Base-by-base conservation (phyloP, 768 basidiomycete genomes). In the Tricholomella constricta region DNA sequence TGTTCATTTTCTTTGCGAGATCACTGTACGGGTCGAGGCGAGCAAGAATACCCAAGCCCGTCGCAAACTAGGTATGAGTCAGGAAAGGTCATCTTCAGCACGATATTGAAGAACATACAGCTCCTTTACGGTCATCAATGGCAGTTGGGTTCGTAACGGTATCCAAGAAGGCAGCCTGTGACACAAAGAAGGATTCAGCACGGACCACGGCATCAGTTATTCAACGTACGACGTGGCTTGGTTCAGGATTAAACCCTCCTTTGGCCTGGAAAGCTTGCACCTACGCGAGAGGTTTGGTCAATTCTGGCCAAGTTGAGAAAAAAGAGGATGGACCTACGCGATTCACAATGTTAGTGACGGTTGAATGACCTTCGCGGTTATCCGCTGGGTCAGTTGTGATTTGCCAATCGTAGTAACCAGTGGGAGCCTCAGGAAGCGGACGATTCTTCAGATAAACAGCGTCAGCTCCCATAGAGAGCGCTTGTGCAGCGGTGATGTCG, bases 331-430 rank as follows among this genome's bases (percentile, higher is more conserved):
- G 3, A n/a, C 20, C 12, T 42, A 69, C 65, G 41, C 57, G 48
- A 31, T 65, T 59, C 36, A 68, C 48, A 41, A 71, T 57, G 41
- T 71, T 71, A 38, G 69, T 68, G 17, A 76, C 60, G 2, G 57
- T 59, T 10, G 73, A 69, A 47, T 75, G 74, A 4, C 62, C 67
- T 37, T 69, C 62, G 1, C 60, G 62, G 17, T 58, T 52, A 8
- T 54, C 55, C 26, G 58, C 59, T 8, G 66, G 62, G 17, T 65
- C 56, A n/a, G 63, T 58, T 14, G 62, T 58, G 14, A 70, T 67
- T 56, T 78, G 66, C 60, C 66, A 71, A 58, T 76, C 72, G 54
- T 79, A 79, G 50, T 69, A 69, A 7, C 76, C 77, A 53, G 75
- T 74, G 4, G 71, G 71, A 1, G 77, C 70, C 20, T 51, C 59